These are phyloP conservation scores for Musa itinerans DNA, from an alignment of 176 grass and related monocot genomes.

Conservation along the genomic window DNA sequence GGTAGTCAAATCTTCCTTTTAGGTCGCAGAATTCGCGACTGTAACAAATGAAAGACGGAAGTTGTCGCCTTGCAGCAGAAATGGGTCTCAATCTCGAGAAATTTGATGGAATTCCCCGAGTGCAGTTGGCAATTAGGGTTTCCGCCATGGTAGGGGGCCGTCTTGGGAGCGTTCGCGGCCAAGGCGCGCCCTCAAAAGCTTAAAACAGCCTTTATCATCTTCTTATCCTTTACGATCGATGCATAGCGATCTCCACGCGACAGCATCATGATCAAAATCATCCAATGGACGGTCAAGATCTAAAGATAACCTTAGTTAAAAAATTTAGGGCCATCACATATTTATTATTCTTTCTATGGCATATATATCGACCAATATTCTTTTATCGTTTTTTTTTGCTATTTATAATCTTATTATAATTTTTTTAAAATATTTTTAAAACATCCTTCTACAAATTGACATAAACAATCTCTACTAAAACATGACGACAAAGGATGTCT, in stretches of 20 bases:
- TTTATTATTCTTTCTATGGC: no score
- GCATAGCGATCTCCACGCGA: background rate
- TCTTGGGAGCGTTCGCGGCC: background rate
- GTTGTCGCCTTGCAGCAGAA: background rate
- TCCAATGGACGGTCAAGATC: background rate
- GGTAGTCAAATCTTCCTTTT: background rate
- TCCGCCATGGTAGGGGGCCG: slow-evolving; percentile 41
- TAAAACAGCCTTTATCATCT: background rate
- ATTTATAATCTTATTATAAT: no score
- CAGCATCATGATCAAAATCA: background rate
- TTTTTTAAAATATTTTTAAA: no score
- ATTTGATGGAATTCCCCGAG: slow-evolving; percentile 22
- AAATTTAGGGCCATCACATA: no score
- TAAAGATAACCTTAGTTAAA: background rate
- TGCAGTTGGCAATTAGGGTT: slow-evolving; percentile 29
- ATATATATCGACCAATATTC: no score
- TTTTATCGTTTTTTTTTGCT: no score
- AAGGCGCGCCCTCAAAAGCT: background rate
- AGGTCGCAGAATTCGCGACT: background rate
- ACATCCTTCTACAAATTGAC: no score
- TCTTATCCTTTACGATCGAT: background rate
- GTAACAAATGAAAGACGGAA: background rate
- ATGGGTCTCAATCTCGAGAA: background rate
- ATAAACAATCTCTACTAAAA: no score
- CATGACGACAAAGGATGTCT: no score